Evolutionary conservation across 1,284 basidiomycete genomes (phyloP).

Genomic region (Leccinum griseonigrum): DNA sequence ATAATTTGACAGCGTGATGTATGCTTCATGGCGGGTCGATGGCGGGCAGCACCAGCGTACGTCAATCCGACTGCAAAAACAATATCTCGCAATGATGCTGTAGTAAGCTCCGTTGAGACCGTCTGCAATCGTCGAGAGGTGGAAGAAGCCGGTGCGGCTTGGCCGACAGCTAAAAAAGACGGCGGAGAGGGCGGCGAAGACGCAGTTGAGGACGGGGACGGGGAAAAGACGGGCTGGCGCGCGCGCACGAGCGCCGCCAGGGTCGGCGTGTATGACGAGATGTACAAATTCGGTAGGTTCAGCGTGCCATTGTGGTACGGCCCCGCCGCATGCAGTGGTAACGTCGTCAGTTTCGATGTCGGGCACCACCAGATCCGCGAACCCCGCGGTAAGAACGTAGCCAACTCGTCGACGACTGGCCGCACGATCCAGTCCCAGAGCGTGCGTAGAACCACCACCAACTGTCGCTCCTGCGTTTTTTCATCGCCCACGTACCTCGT

Average conservation of each 20-base stretch:
- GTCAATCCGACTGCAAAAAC: conserved; percentile 89
- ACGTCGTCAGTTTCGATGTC: conserved; percentile 32
- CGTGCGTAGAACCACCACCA: conserved; percentile 21
- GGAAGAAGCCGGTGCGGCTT: conserved; percentile 12
- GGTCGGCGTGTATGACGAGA: conserved; percentile 40
- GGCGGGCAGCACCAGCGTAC: conserved; percentile 78
- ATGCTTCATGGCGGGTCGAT: conserved; percentile 72
- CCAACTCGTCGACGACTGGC: conserved; percentile 31
- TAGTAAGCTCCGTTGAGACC: conserved; percentile 50
- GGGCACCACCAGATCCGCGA: conserved; percentile 47
- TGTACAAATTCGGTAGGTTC: conserved; percentile 31
- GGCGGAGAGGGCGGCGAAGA: background rate
- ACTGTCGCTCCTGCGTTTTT: conserved; percentile 20
- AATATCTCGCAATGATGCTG: conserved; percentile 86
- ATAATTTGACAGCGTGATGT: conserved; percentile 77
- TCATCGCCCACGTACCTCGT: conserved; percentile 22
- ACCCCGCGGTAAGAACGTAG: conserved; percentile 18
- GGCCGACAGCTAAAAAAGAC: conserved; percentile 25
- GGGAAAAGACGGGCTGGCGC: conserved; percentile 8
- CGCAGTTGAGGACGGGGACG: background rate
- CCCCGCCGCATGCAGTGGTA: conserved; percentile 44
- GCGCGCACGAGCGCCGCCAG: conserved; percentile 33
- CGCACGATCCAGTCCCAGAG: conserved; percentile 35
- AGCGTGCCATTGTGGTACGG: conserved; percentile 16
- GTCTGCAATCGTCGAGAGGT: conserved; percentile 10